Evolutionary conservation across 2,329 filamentous ascomycete genomes (phyloP).

Genomic region (Botrytis byssoidea): DNA sequence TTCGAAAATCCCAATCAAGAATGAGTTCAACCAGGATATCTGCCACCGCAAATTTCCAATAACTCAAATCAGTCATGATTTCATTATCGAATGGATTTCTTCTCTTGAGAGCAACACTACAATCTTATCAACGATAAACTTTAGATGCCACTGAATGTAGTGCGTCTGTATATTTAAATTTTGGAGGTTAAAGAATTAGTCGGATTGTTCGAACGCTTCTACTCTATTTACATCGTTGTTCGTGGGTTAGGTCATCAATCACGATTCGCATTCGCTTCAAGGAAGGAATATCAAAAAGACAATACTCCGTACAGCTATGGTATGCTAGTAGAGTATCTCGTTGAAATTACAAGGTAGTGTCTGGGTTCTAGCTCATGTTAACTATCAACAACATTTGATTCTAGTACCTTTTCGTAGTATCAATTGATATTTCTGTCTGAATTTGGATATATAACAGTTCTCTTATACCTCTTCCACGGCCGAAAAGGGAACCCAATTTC

Average conservation of each 20-base stretch:
- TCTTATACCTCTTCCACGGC: background rate
- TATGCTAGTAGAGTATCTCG: background rate
- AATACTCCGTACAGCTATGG: background rate
- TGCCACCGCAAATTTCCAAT: background rate
- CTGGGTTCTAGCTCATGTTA: background rate
- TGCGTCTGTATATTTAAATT: background rate
- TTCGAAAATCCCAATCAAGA: background rate
- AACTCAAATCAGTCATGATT: background rate
- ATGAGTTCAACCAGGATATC: background rate
- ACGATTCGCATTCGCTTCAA: background rate
- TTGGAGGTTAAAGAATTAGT: background rate
- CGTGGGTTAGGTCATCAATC: background rate
- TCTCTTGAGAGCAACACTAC: background rate
- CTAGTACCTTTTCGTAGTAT: background rate
- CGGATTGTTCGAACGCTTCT: background rate
- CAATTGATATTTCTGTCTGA: background rate
- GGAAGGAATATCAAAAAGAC: background rate
- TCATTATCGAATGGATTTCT: background rate
- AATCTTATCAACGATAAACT: background rate
- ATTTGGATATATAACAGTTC: background rate
- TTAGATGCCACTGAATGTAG: background rate
- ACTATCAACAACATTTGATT: background rate
- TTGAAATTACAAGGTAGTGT: background rate
- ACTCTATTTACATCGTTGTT: background rate
- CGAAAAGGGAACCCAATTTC: background rate